Base-by-base conservation (phyloP, 192 early-diverging fungal species). In the Coemansia sp. region DNA sequence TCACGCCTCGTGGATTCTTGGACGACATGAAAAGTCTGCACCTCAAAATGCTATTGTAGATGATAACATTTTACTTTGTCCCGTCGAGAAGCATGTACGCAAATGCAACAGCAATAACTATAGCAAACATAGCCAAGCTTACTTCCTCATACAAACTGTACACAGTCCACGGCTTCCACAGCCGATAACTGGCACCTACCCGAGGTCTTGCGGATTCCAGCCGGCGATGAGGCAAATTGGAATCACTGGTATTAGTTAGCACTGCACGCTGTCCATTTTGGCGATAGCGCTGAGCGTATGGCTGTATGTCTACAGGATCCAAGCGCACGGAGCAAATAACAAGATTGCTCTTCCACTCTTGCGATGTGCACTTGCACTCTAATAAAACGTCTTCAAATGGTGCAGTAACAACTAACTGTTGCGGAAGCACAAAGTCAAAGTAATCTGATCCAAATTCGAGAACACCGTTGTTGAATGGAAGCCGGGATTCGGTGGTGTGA, bases 1-100 rank as follows among this genome's bases (percentile, higher is more conserved):
- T 77, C 56, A 84, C 77, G 52, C 82, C 82, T 0, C 71, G 70
- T 5, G 78, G 70, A 7, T 84, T 80, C 38, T 27, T 84, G 22
- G 67, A 76, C 37, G 68, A 79, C 21, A 57, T 84, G 59, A 75
- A 75, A 50, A 61, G 73, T 52, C 62, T 83, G 41, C 70, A 76
- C 38, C 66, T 70, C 54, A 59, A 60, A 35, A 65, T 72, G 75
- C 69, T 41, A 5, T 23, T 23, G 19, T 65, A 56, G 52, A 27
- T 0, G n/a, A 2, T 11, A 1, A 19, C 17, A 24, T 17, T 41
- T 15, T 49, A 27, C 2, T 38, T 51, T 12, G 65, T 64, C 38
- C 61, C 58, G 57, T 56, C 38, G 27, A 72, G 12, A 43, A 72
- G 41, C 14, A 72, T 52, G 15, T 65, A 58, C 27, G 60, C 63